phyloP scores from a whole-genome alignment of 768 basidiomycete species.

The Boletales sp. region DNA sequence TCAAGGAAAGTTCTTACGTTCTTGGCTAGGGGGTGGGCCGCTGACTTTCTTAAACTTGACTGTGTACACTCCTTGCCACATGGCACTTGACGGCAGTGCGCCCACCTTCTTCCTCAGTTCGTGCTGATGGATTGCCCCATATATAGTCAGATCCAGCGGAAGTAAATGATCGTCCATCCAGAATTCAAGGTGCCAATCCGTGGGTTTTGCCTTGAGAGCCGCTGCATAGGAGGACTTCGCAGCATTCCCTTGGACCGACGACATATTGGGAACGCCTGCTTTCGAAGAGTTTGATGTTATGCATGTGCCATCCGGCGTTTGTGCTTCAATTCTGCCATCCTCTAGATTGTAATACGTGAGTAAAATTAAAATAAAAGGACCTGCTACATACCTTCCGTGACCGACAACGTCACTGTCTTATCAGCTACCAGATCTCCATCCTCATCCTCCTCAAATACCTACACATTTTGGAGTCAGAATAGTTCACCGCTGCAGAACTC shows the following conservation, averaged over 20 bases:
- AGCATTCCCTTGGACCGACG: conserved; percentile 30
- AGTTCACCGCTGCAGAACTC: background rate
- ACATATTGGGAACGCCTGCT: conserved; percentile 39
- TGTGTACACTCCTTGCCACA: conserved; percentile 89
- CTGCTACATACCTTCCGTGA: conserved; percentile 63
- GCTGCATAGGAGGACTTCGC: conserved; percentile 81
- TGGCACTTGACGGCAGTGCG: conserved; percentile 59
- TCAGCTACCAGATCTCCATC: conserved; percentile 72
- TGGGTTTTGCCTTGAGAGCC: conserved; percentile 87
- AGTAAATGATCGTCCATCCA: conserved; percentile 85
- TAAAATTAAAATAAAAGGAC: background rate
- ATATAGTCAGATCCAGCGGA: conserved; percentile 87
- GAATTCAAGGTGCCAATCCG: conserved; percentile 97
- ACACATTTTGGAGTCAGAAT: conserved; percentile 12
- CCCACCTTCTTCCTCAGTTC: conserved; percentile 75
- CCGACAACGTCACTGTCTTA: conserved; percentile 81
- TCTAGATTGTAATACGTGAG: conserved; percentile 43
- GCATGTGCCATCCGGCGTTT: conserved; percentile 94
- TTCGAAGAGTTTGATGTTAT: conserved; percentile 75
- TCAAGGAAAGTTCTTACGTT: conserved; percentile 42
- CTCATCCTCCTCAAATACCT: conserved; percentile 85
- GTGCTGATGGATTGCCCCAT: conserved; percentile 93
- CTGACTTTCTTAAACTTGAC: conserved; percentile 91
- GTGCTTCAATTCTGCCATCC: conserved; percentile 91
- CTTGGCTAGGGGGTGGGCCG: conserved; percentile 67